phyloP scores from a whole-genome alignment of 2,329 filamentous ascomycete genomes.

The Stagonosporopsis cucurbitacearum region DNA sequence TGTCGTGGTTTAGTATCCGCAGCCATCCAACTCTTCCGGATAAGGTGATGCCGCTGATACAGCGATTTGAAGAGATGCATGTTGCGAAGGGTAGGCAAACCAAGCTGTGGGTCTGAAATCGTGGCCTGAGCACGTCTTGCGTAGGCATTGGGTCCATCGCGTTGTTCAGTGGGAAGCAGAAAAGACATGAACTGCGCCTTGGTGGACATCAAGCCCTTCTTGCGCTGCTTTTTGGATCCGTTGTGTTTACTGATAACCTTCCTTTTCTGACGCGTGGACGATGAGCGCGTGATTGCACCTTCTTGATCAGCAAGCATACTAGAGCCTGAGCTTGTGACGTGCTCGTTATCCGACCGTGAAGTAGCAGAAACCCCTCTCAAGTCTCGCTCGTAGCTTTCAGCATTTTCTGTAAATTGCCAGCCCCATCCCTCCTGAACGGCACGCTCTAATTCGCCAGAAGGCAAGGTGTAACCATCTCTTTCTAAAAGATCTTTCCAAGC shows the following conservation, averaged over 20 bases:
- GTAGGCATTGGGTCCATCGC: slow-evolving; percentile 84
- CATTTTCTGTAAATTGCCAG: slow-evolving; percentile 86
- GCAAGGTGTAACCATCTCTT: slow-evolving; percentile 78
- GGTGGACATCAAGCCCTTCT: slow-evolving; percentile 58
- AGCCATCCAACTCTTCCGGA: slow-evolving; percentile 90
- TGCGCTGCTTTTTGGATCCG: slow-evolving; percentile 62
- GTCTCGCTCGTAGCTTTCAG: slow-evolving; percentile 80
- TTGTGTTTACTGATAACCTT: slow-evolving; percentile 47
- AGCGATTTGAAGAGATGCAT: slow-evolving; percentile 96
- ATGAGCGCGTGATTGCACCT: slow-evolving; percentile 39
- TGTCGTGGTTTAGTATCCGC: slow-evolving; percentile 82
- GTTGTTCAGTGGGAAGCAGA: slow-evolving; percentile 58
- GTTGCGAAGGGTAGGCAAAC: slow-evolving; percentile 77
- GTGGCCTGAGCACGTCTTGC: slow-evolving; percentile 84
- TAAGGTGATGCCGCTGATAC: slow-evolving; percentile 90
- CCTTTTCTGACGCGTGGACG: slow-evolving; percentile 48
- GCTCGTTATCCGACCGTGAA: slow-evolving; percentile 51
- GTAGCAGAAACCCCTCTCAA: slow-evolving; percentile 64
- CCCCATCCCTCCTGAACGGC: slow-evolving; percentile 95
- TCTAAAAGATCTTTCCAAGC: slow-evolving; percentile 96
- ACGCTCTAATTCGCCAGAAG: slow-evolving; percentile 80
- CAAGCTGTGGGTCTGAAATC: slow-evolving; percentile 81
- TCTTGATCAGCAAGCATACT: slow-evolving; percentile 33
- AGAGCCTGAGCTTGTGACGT: slow-evolving; percentile 22
- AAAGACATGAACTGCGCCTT: slow-evolving; percentile 53